A percentile compares a stretch with the other conserved stretches of the same genome.
phyloP scores from a whole-genome alignment of 1,139 yeast genomes.

The Yamadazyma oceani region DNA sequence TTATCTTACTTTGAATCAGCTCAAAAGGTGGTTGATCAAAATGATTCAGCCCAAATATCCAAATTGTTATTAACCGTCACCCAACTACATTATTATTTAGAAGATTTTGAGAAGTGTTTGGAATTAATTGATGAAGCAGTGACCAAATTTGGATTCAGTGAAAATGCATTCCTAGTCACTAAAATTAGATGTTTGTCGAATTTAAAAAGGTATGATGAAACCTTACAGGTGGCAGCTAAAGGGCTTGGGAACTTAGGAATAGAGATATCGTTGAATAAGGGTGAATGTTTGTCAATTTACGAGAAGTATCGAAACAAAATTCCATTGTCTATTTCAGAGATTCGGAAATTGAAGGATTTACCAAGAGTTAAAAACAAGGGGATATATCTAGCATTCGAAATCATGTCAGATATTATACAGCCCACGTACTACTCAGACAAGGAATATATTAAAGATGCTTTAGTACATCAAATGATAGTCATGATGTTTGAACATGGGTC shows the following conservation, averaged over 20 bases:
- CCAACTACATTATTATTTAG: constrained; percentile 29
- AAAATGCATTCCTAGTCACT: constrained; percentile 33
- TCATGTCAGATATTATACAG: constrained; percentile 41
- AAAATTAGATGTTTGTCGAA: constrained; percentile 42
- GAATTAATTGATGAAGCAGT: constrained; percentile 26
- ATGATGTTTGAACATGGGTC: constrained; percentile 27
- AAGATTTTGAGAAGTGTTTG: constrained; percentile 31
- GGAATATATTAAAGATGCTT: constrained; percentile 23
- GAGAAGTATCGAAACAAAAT: constrained; percentile 28
- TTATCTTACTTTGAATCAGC: constrained; percentile 33
- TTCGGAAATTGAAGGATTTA: constrained; percentile 31
- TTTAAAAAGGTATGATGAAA: constrained; percentile 31
- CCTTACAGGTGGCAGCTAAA: constrained; percentile 35
- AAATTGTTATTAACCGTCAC: constrained; percentile 33
- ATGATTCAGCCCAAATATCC: constrained; percentile 21
- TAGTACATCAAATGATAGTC: constrained; percentile 25
- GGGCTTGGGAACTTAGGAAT: constrained; percentile 33
- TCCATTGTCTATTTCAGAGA: constrained; percentile 45
- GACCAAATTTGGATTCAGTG: constrained; percentile 23
- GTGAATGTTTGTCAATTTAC: constrained; percentile 23
- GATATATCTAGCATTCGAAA: constrained; percentile 38
- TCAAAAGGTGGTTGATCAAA: constrained; percentile 22
- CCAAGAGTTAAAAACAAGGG: constrained; percentile 28
- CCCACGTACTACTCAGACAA: constrained; percentile 31
- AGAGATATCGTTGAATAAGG: constrained; percentile 23